Evolutionary conservation across 768 basidiomycete species (phyloP).

Genomic region (Termitomyces sp.): DNA sequence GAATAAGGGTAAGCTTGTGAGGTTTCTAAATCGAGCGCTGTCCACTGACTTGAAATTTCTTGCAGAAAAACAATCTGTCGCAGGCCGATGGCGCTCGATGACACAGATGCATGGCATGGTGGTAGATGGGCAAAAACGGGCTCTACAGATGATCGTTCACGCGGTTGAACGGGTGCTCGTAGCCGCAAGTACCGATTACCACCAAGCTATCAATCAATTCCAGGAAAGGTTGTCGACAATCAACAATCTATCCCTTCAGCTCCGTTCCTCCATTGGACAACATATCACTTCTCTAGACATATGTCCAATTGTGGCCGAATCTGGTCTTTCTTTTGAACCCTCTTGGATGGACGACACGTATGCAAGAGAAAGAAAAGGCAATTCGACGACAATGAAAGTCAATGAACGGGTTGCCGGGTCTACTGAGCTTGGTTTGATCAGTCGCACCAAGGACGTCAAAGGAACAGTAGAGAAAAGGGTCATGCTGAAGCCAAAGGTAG

Average conservation of each 20-base stretch:
- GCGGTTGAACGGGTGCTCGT: neutral
- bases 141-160: neutral
- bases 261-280: constrained; percentile 11
- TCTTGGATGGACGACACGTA: constrained; percentile 14
- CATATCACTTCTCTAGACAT: constrained; percentile 12
- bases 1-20: constrained; percentile 5
- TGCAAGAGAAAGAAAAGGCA: constrained; percentile 1
- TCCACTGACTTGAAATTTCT: neutral
- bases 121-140: neutral
- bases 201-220: neutral
- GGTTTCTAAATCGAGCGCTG: no score
- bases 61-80: constrained; percentile 13
- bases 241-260: constrained; percentile 4
- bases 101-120: constrained; percentile 2
- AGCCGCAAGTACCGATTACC: neutral
- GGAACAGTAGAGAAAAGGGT: neutral
- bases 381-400: neutral
- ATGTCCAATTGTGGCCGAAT: neutral
- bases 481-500: constrained; percentile 16
- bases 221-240: constrained; percentile 7
- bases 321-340: constrained; percentile 3
- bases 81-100: constrained; percentile 14
- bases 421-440: constrained; percentile 16
- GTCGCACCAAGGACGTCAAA: neutral
- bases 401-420: constrained; percentile 13